phyloP scores from a whole-genome alignment of 208 protist genomes.

The Porcisia hertigi region DNA sequence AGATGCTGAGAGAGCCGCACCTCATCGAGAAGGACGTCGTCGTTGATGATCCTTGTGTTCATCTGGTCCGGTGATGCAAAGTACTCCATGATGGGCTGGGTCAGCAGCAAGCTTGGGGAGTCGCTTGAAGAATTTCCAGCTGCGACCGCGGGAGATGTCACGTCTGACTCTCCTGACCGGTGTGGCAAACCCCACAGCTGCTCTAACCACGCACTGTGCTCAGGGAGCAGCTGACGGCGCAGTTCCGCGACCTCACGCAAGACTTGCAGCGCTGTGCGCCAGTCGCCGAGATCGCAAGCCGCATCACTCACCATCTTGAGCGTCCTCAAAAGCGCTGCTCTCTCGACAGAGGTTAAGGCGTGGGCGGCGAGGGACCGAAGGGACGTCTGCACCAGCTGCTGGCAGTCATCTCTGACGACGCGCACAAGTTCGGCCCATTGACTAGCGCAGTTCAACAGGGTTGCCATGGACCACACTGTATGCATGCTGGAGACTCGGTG shows the following conservation, averaged over 20 bases:
- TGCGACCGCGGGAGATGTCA: not conserved
- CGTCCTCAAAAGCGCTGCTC: conserved; percentile 21
- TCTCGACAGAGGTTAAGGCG: conserved; percentile 9
- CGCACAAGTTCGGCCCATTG: conserved; percentile 8
- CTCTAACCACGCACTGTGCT: not conserved
- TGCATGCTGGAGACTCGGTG: conserved; percentile 41
- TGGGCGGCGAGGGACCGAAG: conserved; percentile 16
- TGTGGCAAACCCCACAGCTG: conserved; percentile 17
- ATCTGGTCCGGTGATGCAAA: not conserved
- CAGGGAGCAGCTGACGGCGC: conserved; percentile 20
- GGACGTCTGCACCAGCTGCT: conserved; percentile 7
- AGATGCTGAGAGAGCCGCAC: conserved; percentile 30
- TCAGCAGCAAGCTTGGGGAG: not conserved
- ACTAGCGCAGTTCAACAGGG: conserved; percentile 31
- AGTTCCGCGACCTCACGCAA: conserved; percentile 30
- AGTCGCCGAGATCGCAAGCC: conserved; percentile 51
- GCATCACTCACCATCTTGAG: conserved; percentile 35
- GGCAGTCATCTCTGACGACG: conserved; percentile 31
- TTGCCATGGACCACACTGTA: conserved; percentile 53
- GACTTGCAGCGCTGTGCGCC: conserved; percentile 42
- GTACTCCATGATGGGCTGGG: not conserved
- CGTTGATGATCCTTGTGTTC: not conserved
- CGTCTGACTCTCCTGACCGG: not conserved
- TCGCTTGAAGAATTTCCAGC: not conserved
- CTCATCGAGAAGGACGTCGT: conserved; percentile 1